phyloP scores from a whole-genome alignment of 768 basidiomycete species.

The Trametes cinnabarina region DNA sequence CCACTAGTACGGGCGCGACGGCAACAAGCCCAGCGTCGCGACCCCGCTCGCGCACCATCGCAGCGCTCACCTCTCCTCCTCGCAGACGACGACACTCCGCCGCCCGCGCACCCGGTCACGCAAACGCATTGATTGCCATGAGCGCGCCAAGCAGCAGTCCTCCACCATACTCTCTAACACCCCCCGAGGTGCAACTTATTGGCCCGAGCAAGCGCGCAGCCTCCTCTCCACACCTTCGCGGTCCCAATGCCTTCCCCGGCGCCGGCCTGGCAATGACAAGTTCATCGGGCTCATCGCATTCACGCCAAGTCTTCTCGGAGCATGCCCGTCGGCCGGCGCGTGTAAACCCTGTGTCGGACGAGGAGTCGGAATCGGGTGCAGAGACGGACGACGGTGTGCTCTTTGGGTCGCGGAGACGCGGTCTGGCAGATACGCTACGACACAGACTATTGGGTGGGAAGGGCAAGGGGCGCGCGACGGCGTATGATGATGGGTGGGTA shows the following conservation, averaged over 20 bases:
- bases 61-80: not conserved
- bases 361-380: slow-evolving; percentile 5
- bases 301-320: slow-evolving; percentile 10
- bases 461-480: slow-evolving; percentile 20
- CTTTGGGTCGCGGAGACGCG: slow-evolving; percentile 1
- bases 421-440: slow-evolving; percentile 18
- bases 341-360: slow-evolving; percentile 3
- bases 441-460: slow-evolving; percentile 23
- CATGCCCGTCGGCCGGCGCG: not conserved
- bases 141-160: slow-evolving; percentile 15
- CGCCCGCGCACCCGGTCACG: not conserved
- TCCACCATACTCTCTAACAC: slow-evolving; percentile 8
- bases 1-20: too few species aligned
- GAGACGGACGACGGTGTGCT: slow-evolving; percentile 10
- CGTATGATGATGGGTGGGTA: slow-evolving; percentile 21
- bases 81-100: not conserved
- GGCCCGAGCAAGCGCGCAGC: not conserved
- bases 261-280: not conserved
- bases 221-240: slow-evolving; percentile 10
- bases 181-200: not conserved
- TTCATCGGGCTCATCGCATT: not conserved
- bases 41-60: slow-evolving; percentile 1
- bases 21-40: not conserved
- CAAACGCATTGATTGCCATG: not conserved
- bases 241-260: not conserved